A percentile compares a stretch with the other conserved stretches of the same genome.
These are phyloP conservation scores for Pachyrhizus erosus DNA, from an alignment of 306 rosid species.

Conservation along the genomic window DNA sequence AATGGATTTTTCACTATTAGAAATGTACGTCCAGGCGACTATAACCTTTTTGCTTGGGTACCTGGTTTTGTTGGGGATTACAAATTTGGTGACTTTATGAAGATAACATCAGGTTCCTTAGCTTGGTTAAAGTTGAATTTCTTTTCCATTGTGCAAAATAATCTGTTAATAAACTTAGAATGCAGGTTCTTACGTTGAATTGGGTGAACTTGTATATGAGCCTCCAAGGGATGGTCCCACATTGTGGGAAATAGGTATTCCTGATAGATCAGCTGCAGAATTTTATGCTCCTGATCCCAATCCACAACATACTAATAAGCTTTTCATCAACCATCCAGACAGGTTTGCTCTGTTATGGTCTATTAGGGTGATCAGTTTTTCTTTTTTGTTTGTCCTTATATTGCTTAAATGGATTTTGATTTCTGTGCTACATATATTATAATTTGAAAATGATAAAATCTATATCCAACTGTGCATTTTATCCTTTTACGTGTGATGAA, in stretches of 20 bases:
- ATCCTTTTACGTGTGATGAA: conserved; percentile 7
- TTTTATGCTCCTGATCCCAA: conserved; percentile 84
- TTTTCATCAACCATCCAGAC: conserved; percentile 78
- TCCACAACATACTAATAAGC: conserved; percentile 64
- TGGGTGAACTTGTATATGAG: conserved; percentile 70
- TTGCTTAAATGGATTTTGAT: not conserved
- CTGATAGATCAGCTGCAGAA: conserved; percentile 81
- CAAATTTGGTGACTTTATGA: conserved; percentile 49
- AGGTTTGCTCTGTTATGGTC: conserved; percentile 55
- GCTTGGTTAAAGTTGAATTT: conserved; percentile 37
- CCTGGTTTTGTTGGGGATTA: conserved; percentile 85
- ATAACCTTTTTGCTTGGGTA: conserved; percentile 80
- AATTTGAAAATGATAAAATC: not conserved
- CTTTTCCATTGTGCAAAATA: conserved; percentile 15
- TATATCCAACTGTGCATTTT: conserved; percentile 32
- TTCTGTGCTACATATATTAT: conserved; percentile 18
- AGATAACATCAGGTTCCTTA: conserved; percentile 68
- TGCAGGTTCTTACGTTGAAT: conserved; percentile 60
- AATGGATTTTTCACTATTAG: conserved; percentile 65
- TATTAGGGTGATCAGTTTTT: conserved; percentile 11
- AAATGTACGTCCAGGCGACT: conserved; percentile 62
- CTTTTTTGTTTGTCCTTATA: not conserved
- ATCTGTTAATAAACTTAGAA: conserved; percentile 25
- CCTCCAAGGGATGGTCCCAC: conserved; percentile 91
- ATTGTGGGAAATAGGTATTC: conserved; percentile 92